Percentiles rank a stretch among this genome's conserved stretches.
Evolutionary conservation across 2,329 filamentous ascomycete species (phyloP).

Genomic region (Cercospora sesami): DNA sequence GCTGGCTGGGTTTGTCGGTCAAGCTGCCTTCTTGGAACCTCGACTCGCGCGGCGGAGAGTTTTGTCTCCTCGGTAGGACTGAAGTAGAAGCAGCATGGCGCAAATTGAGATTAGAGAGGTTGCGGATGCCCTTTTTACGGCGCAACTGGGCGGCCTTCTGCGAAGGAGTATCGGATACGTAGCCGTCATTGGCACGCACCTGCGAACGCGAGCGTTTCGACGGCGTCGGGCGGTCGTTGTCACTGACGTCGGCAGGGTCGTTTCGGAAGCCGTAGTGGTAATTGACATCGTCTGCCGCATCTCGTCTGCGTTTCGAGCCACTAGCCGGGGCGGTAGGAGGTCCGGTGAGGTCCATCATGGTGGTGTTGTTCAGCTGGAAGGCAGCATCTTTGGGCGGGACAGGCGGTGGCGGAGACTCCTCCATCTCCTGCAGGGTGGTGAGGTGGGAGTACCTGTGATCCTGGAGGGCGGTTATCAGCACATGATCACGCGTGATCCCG

Average conservation of each 20-base stretch:
- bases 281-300: constrained; percentile 26
- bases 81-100: constrained; percentile 35
- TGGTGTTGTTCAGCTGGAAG: constrained; percentile 15
- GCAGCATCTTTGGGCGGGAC: constrained; percentile 37
- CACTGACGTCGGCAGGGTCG: constrained; percentile 24
- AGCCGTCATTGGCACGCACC: constrained; percentile 20
- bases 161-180: constrained; percentile 28
- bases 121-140: constrained; percentile 38
- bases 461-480: constrained; percentile 17
- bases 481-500: constrained; percentile 6
- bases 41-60: constrained; percentile 54
- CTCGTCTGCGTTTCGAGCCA: constrained; percentile 37
- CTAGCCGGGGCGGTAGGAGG: constrained; percentile 27
- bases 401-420: constrained; percentile 29
- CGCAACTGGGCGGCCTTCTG: constrained; percentile 33
- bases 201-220: constrained; percentile 34
- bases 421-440: constrained; percentile 19
- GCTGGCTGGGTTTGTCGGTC: constrained; percentile 73
- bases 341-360: constrained; percentile 25
- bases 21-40: constrained; percentile 78
- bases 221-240: constrained; percentile 31
- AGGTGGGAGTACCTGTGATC: constrained; percentile 13
- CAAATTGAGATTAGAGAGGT: constrained; percentile 40
- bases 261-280: constrained; percentile 22
- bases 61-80: constrained; percentile 25